A percentile compares a stretch with the other conserved stretches of the same genome.
Conservation (phyloP, 768 basidiomycete genomes). For the Boletus rubescentipes region DNA sequence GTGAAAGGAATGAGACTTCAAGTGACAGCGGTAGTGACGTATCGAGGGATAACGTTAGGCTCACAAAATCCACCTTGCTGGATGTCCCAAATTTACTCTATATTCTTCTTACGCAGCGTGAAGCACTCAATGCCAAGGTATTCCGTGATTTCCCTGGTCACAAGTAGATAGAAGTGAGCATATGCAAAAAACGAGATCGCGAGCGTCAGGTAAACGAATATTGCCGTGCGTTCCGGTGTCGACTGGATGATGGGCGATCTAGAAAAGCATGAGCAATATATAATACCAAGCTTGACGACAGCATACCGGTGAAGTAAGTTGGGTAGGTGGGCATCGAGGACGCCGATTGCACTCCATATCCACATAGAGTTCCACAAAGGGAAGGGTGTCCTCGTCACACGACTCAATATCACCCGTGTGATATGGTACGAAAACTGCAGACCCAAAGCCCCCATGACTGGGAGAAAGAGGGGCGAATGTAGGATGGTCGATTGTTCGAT, state of each 20-base stretch:
- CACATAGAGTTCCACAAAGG: conserved; percentile 88
- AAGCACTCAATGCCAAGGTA: conserved; percentile 95
- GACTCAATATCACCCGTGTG: conserved; percentile 89
- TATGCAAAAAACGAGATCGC: conserved; percentile 68
- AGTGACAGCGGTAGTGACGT: no score
- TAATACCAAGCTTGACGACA: conserved; percentile 3
- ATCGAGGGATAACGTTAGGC: no score
- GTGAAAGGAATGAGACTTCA: no score
- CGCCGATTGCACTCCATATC: conserved; percentile 75
- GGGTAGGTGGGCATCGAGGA: conserved; percentile 80
- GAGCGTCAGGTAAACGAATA: conserved; percentile 75
- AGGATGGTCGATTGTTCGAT: conserved; percentile 65
- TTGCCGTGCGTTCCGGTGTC: conserved; percentile 53
- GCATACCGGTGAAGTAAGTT: conserved; percentile 63
- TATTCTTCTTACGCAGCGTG: conserved; percentile 84
- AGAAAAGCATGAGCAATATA: not conserved
- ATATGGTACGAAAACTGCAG: conserved; percentile 88
- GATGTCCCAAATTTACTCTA: conserved; percentile 63
- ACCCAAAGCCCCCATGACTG: conserved; percentile 94
- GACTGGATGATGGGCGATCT: conserved; percentile 77
- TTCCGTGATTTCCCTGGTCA: conserved; percentile 85
- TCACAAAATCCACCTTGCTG: no score
- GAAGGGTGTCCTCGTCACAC: conserved; percentile 81
- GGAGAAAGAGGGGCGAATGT: conserved; percentile 74
- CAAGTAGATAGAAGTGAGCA: conserved; percentile 72